Base-by-base conservation (phyloP, 2,329 filamentous ascomycete genomes). In the Diaporthe caulivora region DNA sequence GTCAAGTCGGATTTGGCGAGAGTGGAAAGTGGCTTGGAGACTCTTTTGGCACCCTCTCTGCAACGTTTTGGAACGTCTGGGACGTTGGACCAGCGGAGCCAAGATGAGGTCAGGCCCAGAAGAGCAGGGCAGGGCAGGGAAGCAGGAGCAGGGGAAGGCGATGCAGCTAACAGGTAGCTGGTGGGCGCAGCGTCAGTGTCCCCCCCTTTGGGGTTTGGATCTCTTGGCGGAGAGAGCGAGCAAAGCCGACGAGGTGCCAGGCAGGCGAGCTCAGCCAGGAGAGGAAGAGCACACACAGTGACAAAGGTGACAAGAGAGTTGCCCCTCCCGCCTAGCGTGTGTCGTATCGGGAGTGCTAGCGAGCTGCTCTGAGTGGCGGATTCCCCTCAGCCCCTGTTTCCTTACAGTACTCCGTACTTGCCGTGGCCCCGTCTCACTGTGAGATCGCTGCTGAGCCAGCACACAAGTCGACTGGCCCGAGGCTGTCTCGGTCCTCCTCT, bases 21-120 rank as follows among this genome's bases (percentile, higher is more conserved):
- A 65, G 62, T 65, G 62, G 44, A 51, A 51, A 40, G 62, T 65
- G 62, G 62, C 44, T 65, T 65, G 60, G 26, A 17, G 2, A 51
- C 62, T 65, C 29, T 37, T 65, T 51, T 51, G 62, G 62, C 62
- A 65, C 51, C 44, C 62, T 65, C 62, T 65, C 44, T 65, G 58
- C 40, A 47, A 64, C 58, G 58, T 64, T 47, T 64, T 47, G 62
- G 62, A 51, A 51, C 62, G 62, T 51, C 62, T 65, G 62, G 62
- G 62, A 65, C 51, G 62, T 65, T 65, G 62, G 62, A 65, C 62
- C 44, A 31, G 62, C 62, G 62, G 44, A 65, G 62, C 62, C 44
- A 65, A 51, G 62, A 65, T 65, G 62, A 65, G 62, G 62, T 65
- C 62, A 65, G 62, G 62, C 47, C 62, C 62, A 65, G 62, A 65